phyloP scores from a whole-genome alignment of 1,284 basidiomycete species.

The Tylopilus orsonianus region DNA sequence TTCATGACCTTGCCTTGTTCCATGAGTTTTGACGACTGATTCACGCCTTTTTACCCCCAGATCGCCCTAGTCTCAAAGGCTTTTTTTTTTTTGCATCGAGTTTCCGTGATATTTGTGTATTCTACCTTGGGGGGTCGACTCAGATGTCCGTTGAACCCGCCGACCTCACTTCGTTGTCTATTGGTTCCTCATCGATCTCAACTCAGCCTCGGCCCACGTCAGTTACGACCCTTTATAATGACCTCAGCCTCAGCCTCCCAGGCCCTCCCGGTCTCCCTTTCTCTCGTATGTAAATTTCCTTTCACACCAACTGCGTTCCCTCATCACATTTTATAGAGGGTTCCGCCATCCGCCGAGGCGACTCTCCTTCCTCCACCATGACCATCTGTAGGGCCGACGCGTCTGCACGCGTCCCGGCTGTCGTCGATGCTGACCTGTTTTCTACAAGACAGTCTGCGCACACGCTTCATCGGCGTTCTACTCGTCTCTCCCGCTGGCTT shows the following conservation, averaged over 20 bases:
- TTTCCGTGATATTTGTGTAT: constrained; percentile 17
- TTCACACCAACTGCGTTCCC: not conserved
- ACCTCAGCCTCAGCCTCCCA: constrained; percentile 3
- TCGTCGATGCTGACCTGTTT: constrained; percentile 23
- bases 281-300: constrained; percentile 26
- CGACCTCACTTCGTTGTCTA: constrained; percentile 17
- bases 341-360: constrained; percentile 9
- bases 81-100: constrained; percentile 4
- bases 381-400: constrained; percentile 32
- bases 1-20: constrained; percentile 29
- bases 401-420: constrained; percentile 15
- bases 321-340: constrained; percentile 16
- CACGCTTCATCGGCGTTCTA: constrained; percentile 46
- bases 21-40: constrained; percentile 32
- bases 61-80: constrained; percentile 8
- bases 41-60: constrained; percentile 21
- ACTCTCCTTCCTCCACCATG: constrained; percentile 34
- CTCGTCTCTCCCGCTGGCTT: constrained; percentile 68
- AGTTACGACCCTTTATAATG: constrained; percentile 24
- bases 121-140: constrained; percentile 15
- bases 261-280: not conserved
- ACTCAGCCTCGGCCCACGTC: constrained; percentile 10
- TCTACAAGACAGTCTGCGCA: constrained; percentile 23
- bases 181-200: constrained; percentile 16
- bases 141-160: constrained; percentile 27